Percentiles rank a stretch among this genome's conserved stretches.
These are phyloP conservation scores for Lentinula lateritia DNA, from an alignment of 768 basidiomycete genomes.

Conservation along the genomic window DNA sequence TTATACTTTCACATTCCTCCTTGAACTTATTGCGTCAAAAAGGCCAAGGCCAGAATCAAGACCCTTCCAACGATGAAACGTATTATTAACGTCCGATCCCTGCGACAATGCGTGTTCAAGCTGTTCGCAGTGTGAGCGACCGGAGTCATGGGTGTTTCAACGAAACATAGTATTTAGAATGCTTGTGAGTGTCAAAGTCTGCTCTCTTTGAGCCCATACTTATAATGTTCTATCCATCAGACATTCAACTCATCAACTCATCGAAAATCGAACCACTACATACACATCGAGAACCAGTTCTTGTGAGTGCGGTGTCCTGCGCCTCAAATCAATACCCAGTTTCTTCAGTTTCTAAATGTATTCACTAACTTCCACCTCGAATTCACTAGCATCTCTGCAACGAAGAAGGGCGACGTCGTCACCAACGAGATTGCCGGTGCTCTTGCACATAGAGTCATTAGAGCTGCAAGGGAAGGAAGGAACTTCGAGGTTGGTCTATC, in stretches of 20 bases:
- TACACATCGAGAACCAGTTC: slow-evolving; percentile 94
- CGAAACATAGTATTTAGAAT: slow-evolving; percentile 88
- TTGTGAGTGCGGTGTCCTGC: slow-evolving; percentile 47
- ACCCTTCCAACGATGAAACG: slow-evolving; percentile 34
- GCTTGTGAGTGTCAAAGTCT: slow-evolving; percentile 57
- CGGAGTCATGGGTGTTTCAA: slow-evolving; percentile 95
- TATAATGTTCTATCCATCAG: slow-evolving; percentile 30
- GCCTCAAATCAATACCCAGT: neutral
- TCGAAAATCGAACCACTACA: slow-evolving; percentile 84
- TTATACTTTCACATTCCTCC: neutral
- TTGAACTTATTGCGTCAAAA: too few relatives aligned
- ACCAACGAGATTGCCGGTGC: slow-evolving; percentile 82
- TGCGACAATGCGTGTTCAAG: slow-evolving; percentile 69
- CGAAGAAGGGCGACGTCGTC: slow-evolving; percentile 57
- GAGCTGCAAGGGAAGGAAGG: slow-evolving; percentile 60
- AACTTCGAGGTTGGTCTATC: slow-evolving; percentile 67
- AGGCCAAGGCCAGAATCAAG: neutral
- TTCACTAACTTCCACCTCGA: neutral
- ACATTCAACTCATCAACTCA: slow-evolving; percentile 72
- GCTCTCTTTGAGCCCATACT: neutral
- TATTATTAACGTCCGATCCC: slow-evolving; percentile 36
- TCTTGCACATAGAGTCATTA: slow-evolving; percentile 77
- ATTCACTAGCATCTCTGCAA: slow-evolving; percentile 64
- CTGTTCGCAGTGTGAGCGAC: slow-evolving; percentile 79
- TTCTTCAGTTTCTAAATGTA: neutral